Conservation (phyloP, 805 yeast species). For the Wickerhamiella kurtzmanii region DNA sequence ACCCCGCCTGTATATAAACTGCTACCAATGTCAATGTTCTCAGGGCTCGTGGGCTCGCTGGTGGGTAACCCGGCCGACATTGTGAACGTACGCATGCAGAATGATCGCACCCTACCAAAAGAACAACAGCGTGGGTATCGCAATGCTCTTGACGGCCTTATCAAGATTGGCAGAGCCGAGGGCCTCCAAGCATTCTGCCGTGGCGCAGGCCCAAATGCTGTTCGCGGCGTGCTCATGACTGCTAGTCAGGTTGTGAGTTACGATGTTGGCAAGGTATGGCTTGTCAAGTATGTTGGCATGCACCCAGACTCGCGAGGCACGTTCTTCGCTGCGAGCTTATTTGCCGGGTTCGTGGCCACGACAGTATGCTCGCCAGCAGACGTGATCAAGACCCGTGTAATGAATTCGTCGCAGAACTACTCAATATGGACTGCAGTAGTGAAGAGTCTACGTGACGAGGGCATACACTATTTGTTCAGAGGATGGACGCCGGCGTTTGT, state of each 20-base stretch:
- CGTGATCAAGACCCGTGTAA: slow-evolving; percentile 75
- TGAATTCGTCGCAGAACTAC: slow-evolving; percentile 39
- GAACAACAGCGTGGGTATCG: slow-evolving; percentile 58
- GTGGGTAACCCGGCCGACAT: slow-evolving; percentile 85
- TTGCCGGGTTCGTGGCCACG: slow-evolving; percentile 81
- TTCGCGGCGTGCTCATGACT: slow-evolving; percentile 77
- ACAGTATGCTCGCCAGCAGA: slow-evolving; percentile 90
- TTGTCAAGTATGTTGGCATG: slow-evolving; percentile 38
- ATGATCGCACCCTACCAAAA: slow-evolving; percentile 56
- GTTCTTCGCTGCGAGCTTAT: slow-evolving; percentile 62
- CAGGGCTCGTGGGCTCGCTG: slow-evolving; percentile 73
- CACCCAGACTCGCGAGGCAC: slow-evolving; percentile 53
- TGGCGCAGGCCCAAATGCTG: slow-evolving; percentile 65
- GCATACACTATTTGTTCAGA: slow-evolving; percentile 67
- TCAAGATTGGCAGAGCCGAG: slow-evolving; percentile 46
- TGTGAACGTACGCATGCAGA: slow-evolving; percentile 82
- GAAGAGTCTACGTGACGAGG: slow-evolving; percentile 52
- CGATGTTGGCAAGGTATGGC: slow-evolving; percentile 52
- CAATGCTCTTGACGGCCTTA: slow-evolving; percentile 66
- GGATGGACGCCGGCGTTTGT: slow-evolving; percentile 87
- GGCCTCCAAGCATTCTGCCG: slow-evolving; percentile 46
- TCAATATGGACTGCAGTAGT: slow-evolving; percentile 39
- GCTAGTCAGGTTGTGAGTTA: slow-evolving; percentile 84
- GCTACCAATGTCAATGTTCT: slow-evolving; percentile 69
- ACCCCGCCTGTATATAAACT: slow-evolving; percentile 46